phyloP scores from a whole-genome alignment of 2,329 filamentous ascomycete genomes.

The Curvularia spicifera region DNA sequence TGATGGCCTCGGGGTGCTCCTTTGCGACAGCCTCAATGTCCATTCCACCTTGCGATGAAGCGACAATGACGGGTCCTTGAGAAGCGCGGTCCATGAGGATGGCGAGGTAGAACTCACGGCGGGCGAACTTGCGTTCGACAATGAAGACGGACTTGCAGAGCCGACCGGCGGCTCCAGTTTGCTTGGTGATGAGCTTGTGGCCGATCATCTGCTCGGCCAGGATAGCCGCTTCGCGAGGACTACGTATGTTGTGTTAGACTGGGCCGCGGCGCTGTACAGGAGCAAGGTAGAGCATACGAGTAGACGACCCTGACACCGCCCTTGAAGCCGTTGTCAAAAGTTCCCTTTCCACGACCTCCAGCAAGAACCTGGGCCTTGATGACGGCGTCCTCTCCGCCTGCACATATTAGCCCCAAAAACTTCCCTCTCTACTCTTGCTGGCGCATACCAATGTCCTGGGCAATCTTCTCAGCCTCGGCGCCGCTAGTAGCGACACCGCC shows the following conservation, averaged over 20 bases:
- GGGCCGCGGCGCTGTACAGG: not conserved
- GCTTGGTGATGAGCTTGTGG: slow-evolving; percentile 99
- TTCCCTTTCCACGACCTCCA: slow-evolving; percentile 95
- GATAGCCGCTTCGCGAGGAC: slow-evolving; percentile 90
- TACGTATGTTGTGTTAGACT: slow-evolving; percentile 41
- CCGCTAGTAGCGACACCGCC: slow-evolving; percentile 83
- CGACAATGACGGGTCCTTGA: slow-evolving; percentile 93
- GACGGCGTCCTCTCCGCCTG: slow-evolving; percentile 89
- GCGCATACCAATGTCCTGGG: slow-evolving; percentile 78
- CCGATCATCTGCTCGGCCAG: slow-evolving; percentile 99
- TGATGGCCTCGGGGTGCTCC: slow-evolving; percentile 95
- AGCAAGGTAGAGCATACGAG: slow-evolving; percentile 64
- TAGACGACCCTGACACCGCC: slow-evolving; percentile 98
- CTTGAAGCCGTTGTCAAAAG: slow-evolving; percentile 98
- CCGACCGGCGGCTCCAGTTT: slow-evolving; percentile 91
- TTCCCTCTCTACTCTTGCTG: slow-evolving; percentile 24
- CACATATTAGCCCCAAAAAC: slow-evolving; percentile 36
- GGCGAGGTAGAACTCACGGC: slow-evolving; percentile 98
- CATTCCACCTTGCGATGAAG: slow-evolving; percentile 98
- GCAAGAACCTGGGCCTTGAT: slow-evolving; percentile 99
- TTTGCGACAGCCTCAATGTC: slow-evolving; percentile 99
- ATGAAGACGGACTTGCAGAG: slow-evolving; percentile 98
- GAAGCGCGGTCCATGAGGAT: slow-evolving; percentile 96
- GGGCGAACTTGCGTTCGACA: slow-evolving; percentile 99
- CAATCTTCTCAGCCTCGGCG: slow-evolving; percentile 88